Base-by-base conservation (phyloP, 2,329 filamentous ascomycete genomes). In the Thielaviopsis populi region DNA sequence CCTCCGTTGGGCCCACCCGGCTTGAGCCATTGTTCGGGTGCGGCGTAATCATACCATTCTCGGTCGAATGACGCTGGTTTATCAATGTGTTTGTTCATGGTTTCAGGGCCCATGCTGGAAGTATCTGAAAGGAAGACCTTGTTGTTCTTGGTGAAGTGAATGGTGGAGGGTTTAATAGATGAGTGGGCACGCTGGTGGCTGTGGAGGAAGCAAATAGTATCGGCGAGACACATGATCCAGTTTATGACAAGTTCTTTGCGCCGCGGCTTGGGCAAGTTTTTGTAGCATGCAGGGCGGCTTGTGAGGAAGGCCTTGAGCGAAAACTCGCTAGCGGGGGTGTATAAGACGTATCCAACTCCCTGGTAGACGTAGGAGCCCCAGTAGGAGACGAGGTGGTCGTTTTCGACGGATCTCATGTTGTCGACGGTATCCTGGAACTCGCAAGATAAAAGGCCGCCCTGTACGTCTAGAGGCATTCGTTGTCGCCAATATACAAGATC, bases 211-310 rank as follows among this genome's bases (percentile, higher is more conserved):
- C 84, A 82, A 17, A 90, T 70, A 1, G 86, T 84, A 70, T 89
- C 85, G 48, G 80, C 78, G 3, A 91, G 77, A 70, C 87, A 91
- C 69, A 87, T 83, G 69, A 90, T 81, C 87, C 87, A 91, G 71
- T 88, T 85, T 70, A 89, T 76, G 4, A 89, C 71, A 17, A 86
- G 74, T 56, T 77, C 75, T 41, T 84, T 78, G 30, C 85, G 78
- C 48, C 81, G 78, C 61, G 77, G 75, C 70, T 88, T 87, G 2
- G 80, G 69, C 11, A 89, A 71, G 62, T 79, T 80, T 69, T 86
- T 85, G 71, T 86, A 79, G 24, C 81, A 79, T 24, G 79, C 75
- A 1, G 86, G 84, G 4, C 81, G 81, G 61, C 81, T 82, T 17
- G 83, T 78, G 66, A 90, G 78, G 71, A 89, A 86, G 0, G 83